Conservation (phyloP, 225 moss, liverwort and hornwort species). For the Pleurozium schreberi region DNA sequence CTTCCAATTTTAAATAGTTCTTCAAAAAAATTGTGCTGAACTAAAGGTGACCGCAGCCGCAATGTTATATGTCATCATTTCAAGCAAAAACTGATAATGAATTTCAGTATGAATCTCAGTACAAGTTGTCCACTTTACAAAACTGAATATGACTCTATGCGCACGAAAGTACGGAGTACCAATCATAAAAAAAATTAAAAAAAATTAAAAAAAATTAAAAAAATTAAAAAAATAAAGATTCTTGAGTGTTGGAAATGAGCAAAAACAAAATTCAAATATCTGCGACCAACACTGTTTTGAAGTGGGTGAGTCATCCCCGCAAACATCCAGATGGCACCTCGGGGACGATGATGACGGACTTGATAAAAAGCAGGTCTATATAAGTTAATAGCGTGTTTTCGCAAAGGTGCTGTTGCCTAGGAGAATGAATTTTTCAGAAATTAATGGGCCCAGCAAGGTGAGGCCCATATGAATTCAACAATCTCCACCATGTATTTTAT, state of each 20-base stretch:
- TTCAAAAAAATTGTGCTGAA: neutral
- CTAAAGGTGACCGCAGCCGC: fast-evolving
- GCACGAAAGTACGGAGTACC: neutral
- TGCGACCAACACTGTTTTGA: neutral
- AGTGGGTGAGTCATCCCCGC: neutral
- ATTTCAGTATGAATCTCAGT: neutral
- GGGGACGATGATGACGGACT: neutral
- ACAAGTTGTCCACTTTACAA: neutral
- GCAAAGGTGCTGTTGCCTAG: neutral
- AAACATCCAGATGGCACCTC: neutral
- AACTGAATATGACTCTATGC: fast-evolving
- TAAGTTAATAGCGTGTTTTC: fast-evolving
- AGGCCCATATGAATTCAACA: neutral
- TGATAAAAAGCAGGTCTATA: neutral
- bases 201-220: no score
- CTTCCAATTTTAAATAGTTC: neutral
- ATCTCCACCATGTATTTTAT: no score
- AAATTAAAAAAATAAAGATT: neutral
- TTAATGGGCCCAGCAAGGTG: neutral
- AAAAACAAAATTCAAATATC: neutral
- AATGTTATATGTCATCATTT: neutral
- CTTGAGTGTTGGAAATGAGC: neutral
- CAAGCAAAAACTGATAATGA: neutral
- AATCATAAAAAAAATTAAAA: neutral
- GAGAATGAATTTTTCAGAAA: neutral